Conservation (phyloP, 768 basidiomycete genomes). For the Panaeolus papilionaceus region DNA sequence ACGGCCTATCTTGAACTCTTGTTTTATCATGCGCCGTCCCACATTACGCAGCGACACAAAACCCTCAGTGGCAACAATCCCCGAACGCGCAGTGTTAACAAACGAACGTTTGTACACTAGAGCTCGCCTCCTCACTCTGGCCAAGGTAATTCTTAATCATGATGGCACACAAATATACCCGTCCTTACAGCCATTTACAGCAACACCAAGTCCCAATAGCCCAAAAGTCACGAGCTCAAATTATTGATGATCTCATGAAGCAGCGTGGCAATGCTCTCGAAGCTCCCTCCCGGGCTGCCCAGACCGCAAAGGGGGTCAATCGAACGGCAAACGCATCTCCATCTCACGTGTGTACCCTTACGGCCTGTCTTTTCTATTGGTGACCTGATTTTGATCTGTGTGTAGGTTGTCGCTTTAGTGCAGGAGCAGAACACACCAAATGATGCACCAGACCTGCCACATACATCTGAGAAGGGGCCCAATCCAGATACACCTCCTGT, state of each 20-base stretch:
- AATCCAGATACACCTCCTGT: neutral
- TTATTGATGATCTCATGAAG: neutral
- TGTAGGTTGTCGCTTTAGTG: too few species aligned
- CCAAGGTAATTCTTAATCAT: neutral
- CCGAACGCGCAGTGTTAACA: neutral
- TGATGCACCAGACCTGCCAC: neutral
- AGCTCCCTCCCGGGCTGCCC: too few species aligned
- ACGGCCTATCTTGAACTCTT: too few species aligned
- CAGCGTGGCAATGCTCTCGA: neutral
- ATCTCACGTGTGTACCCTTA: too few species aligned
- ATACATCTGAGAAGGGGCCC: neutral
- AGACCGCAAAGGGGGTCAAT: too few species aligned
- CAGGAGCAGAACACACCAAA: too few species aligned
- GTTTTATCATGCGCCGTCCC: neutral
- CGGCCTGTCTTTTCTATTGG: too few species aligned
- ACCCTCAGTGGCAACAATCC: constrained; percentile 8
- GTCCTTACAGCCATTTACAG: neutral
- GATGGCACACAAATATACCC: neutral
- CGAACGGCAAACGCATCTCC: too few species aligned
- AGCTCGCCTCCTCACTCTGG: neutral
- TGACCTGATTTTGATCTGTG: too few species aligned
- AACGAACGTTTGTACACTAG: constrained; percentile 3
- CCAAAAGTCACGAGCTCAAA: neutral
- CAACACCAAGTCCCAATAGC: neutral
- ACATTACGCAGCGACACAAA: neutral